Base-by-base conservation (phyloP, 208 protist genomes). In the Tritrichomonas foetus region DNA sequence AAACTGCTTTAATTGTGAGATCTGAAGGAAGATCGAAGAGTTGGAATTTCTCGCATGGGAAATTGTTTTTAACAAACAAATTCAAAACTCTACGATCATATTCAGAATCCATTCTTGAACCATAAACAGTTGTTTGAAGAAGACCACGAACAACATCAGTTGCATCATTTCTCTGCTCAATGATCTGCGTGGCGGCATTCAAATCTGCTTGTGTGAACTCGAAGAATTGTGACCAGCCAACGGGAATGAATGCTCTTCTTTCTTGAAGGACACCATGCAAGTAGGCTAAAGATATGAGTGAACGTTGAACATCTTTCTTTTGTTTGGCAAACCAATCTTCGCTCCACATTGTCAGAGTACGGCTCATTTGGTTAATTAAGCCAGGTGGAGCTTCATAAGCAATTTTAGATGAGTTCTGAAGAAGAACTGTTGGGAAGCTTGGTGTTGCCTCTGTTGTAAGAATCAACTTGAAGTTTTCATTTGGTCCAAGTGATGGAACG, bases 151-250 rank as follows among this genome's bases (percentile, higher is more conserved):
- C 47, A 36, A 89, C 78, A 39, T 89, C 78, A 41, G 41, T 61
- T 20, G 78, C 44, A 39, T 47, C 27, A 3, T 36, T 33, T 1
- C 78, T 9, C 47, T 61, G 78, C 33, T 95, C 66, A 72, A 72
- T 93, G 55, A 93, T 93, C 44, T 93, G 33, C 11, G 55, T 69
- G 0, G 97, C 96, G 30, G 97, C 96, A 93, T 98, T 97, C 0
- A 99, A 95, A 95, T 99, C 98, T 1, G 98, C 95, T 13, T 96
- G 95, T 0, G 97, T 98, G 89, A 99, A 98, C 96, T 99, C 98
- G 96, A 99, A 99, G 94, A 97, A 97, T 95, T 98, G 98, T 50
- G 97, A 97, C 98, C 98, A 99, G 14, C 98, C 98, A 84, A 99
- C 98, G 36, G 98, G 98, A 33, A 98, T 97, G 96, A 98, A 99